Base-by-base conservation (phyloP, 1,139 yeast species). In the Suhomyces bribrorum region DNA sequence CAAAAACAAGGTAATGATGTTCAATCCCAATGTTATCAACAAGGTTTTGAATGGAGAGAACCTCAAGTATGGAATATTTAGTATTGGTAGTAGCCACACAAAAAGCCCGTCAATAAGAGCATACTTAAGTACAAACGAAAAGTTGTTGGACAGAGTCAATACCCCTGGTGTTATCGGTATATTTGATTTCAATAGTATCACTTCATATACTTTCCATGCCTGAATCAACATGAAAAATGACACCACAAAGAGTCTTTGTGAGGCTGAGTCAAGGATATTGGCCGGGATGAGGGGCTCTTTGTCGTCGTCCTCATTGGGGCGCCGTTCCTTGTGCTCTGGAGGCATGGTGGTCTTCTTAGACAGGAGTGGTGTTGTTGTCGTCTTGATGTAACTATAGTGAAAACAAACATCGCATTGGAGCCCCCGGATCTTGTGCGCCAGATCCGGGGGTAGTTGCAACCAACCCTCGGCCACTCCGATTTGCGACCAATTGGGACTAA, bases 151-250 rank as follows among this genome's bases (percentile, higher is more conserved):
- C 15, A 54, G 50, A 3, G 62, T 54, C 40, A 54, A 48, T 30
- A 41, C 36, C n/a, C 32, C 44, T 33, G 18, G 49, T 34, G 14
- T 44, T 12, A 36, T 28, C 2, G 43, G 62, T 61, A 49, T 52
- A 47, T 66, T 57, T 49, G 69, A 51, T 61, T 69, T 65, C 34
- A 76, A 53, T 30, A 74, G 56, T 17, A 77, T 55, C 26, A 86
- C 66, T 55, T 89, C 96, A 53, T 85, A 86, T 1, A 86, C 43
- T 56, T 92, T 92, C 77, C 85, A 86, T 16, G 88, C 79, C 59
- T 90, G 97, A 14, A 90, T 69, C 34, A 86, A 69, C 3, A 77
- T 66, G 55, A 89, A 86, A n/a, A 86, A 46, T 3, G 87, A 77
- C 16, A 82, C 62, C 6, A 81, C 73, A 39, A 86, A 73, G 32